Evolutionary conservation across 805 yeast genomes (phyloP).

Genomic region (Candida khao-thaluensis): DNA sequence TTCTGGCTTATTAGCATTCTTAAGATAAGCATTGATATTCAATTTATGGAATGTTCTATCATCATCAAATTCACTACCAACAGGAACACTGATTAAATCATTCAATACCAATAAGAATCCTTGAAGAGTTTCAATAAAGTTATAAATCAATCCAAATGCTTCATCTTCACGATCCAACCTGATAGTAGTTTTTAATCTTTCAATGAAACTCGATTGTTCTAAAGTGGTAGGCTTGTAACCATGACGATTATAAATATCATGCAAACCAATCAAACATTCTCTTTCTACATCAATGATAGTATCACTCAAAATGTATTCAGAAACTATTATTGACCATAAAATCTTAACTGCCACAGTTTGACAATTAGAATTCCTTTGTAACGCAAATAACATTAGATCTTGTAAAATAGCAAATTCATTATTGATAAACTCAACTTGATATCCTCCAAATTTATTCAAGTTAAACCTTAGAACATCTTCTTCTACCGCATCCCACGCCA

Average conservation of each 20-base stretch:
- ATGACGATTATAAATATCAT: conserved; percentile 59
- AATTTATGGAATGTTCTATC: conserved; percentile 80
- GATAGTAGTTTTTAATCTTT: conserved; percentile 47
- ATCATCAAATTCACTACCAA: conserved; percentile 80
- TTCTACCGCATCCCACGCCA: conserved; percentile 64
- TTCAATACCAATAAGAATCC: conserved; percentile 64
- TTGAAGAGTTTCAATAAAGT: conserved; percentile 52
- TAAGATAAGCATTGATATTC: conserved; percentile 71
- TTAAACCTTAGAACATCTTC: conserved; percentile 60
- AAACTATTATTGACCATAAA: conserved; percentile 68
- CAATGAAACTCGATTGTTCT: conserved; percentile 56
- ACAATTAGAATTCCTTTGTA: conserved; percentile 64
- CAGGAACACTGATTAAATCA: conserved; percentile 72
- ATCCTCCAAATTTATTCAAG: conserved; percentile 62
- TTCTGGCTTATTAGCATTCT: conserved; percentile 77
- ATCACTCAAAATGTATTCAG: conserved; percentile 61
- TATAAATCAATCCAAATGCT: conserved; percentile 49
- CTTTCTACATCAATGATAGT: conserved; percentile 58
- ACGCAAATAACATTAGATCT: conserved; percentile 63
- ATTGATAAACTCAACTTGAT: conserved; percentile 62
- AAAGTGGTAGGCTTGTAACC: conserved; percentile 53
- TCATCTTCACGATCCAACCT: conserved; percentile 64
- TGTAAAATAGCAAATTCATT: conserved; percentile 59
- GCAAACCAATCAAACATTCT: conserved; percentile 61
- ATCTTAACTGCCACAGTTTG: conserved; percentile 63